Evolutionary conservation across 768 basidiomycete genomes (phyloP), one percentile per base, ranked within the genome.

Genomic region (Obba rivulosa): DNA sequence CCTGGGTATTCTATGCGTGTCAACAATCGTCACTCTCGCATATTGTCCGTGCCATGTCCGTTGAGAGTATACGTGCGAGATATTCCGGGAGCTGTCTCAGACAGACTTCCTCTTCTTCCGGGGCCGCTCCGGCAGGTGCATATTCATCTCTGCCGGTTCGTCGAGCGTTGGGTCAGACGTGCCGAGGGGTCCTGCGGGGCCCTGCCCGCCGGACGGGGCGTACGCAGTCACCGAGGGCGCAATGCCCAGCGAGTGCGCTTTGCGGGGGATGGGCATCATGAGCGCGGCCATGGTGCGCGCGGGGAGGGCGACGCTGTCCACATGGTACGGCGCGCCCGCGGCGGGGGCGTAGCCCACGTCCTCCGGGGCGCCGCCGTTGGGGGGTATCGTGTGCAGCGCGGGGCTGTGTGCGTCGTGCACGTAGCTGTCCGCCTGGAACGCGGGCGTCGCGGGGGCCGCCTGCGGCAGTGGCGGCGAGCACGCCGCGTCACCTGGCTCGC

Each of bases 381-480:
- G 37, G 5, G n/a, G 16, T 5, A 38, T 7, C 37, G 37, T n/a
- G n/a, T 38, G 14, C 20, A 8, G 37, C 7, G 5, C 5, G 5
- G 37, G n/a, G n/a, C 41, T 21, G 17, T 50, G 54, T 1, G 41
- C 14, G 17, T 56, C 53, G 41, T 61, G 56, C 45, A 53, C 51
- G 50, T 61, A 63, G 45, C 57, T 45, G 54, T 63, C 60, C 28
- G 62, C 60, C 41, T 61, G 62, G 47, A 63, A 63, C 9, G 62
- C 61, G n/a, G 62, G 62, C 41, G 54, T 56, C 40, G 57, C 53
- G 25, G 56, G 56, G 41, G 54, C 50, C 1, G 57, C 52, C 7
- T 31, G 28, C 7, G 28, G 13, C 28, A 31, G 28, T 5, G 13
- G 13, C 24, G 43, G 37, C 39, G 42, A 48, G 41, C 43, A 21